A percentile compares a stretch with the other conserved stretches of the same genome.
These are phyloP conservation scores for Picea engelmannii DNA, from an alignment of 83 land plant genomes.

Conservation along the genomic window DNA sequence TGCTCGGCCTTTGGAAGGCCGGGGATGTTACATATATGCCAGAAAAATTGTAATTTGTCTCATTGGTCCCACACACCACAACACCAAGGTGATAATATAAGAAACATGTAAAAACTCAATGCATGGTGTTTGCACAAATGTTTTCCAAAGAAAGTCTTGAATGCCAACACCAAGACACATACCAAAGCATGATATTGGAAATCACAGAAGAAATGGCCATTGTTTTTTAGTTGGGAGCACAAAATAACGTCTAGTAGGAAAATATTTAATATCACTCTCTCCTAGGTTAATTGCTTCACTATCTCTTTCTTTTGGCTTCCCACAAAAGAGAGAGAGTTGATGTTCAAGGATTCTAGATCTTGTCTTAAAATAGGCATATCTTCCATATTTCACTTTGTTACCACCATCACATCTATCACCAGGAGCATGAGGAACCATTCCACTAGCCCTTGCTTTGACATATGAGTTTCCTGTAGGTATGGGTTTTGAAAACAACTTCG, in stretches of 20 bases:
- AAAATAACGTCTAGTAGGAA: constrained; percentile 70
- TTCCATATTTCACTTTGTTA: no score
- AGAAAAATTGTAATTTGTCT: constrained; percentile 23
- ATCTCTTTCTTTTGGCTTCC: constrained; percentile 34
- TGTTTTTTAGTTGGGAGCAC: constrained; percentile 31
- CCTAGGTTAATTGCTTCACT: neutral
- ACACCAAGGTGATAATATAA: constrained; percentile 31
- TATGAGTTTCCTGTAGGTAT: constrained; percentile 26
- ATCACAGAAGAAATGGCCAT: constrained; percentile 95
- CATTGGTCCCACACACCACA: constrained; percentile 69
- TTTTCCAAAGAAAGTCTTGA: constrained; percentile 87
- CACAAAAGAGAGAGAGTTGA: constrained; percentile 29
- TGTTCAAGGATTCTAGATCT: no score
- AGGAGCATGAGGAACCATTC: neutral
- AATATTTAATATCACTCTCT: constrained; percentile 18
- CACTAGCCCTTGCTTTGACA: constrained; percentile 9
- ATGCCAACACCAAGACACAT: constrained; percentile 33
- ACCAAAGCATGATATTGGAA: constrained; percentile 61
- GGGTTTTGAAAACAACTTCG: constrained; percentile 38
- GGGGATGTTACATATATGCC: no score
- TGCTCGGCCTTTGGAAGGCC: no score
- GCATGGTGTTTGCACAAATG: constrained; percentile 43
- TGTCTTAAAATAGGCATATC: no score
- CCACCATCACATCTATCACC: no score
- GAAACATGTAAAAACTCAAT: constrained; percentile 63